A percentile compares a stretch with the other conserved stretches of the same genome.
Evolutionary conservation across 1,139 yeast genomes (phyloP).

Genomic region (Hemisphaericaspora lyxosophila): DNA sequence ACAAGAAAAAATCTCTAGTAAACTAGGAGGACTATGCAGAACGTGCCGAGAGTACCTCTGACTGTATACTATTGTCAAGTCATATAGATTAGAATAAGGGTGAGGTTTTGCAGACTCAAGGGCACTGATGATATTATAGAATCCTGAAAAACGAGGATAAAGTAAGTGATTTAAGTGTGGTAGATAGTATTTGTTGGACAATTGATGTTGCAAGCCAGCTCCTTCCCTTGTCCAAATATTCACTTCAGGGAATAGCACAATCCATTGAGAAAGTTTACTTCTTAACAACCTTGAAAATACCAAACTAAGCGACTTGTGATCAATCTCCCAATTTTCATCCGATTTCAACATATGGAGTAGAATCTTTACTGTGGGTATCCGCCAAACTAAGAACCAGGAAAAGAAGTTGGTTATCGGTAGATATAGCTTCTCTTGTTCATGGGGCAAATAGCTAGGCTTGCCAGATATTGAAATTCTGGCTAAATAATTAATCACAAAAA

Average conservation of each 20-base stretch:
- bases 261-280: constrained; percentile 48
- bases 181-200: constrained; percentile 51
- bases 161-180: constrained; percentile 54
- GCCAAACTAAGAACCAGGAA: constrained; percentile 63
- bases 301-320: constrained; percentile 24
- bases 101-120: constrained; percentile 12
- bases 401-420: constrained; percentile 52
- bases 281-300: constrained; percentile 25
- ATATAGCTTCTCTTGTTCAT: constrained; percentile 6
- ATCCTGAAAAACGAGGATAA: constrained; percentile 66
- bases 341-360: constrained; percentile 44
- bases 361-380: constrained; percentile 47
- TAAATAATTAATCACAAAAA: constrained; percentile 47
- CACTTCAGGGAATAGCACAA: constrained; percentile 70
- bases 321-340: constrained; percentile 68
- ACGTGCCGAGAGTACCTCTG: constrained; percentile 15
- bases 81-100: constrained; percentile 45
- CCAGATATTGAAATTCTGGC: constrained; percentile 26
- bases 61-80: constrained; percentile 51
- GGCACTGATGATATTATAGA: constrained; percentile 41
- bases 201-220: constrained; percentile 46
- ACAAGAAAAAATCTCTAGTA: constrained; percentile 55
- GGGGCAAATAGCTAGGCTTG: constrained; percentile 6
- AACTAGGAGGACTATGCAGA: constrained; percentile 42
- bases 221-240: constrained; percentile 57